These are phyloP conservation scores for Adiantum capillusveneris DNA, from an alignment of 75 land plant genomes.

Conservation along the genomic window DNA sequence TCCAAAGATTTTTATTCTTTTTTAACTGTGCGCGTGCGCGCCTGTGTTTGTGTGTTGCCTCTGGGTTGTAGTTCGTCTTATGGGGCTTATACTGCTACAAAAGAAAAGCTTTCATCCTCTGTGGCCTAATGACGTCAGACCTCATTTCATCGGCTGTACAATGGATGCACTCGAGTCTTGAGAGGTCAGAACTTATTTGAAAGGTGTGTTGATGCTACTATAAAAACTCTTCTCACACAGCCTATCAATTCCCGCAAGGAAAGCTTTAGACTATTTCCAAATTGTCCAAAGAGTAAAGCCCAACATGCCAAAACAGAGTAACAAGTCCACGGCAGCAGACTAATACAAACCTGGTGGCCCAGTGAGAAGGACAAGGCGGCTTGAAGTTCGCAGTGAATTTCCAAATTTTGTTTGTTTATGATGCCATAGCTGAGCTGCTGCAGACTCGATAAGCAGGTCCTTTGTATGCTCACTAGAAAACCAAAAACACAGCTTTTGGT, in stretches of 20 bases:
- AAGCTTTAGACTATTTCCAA: not conserved
- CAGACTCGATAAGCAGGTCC: constrained; percentile 28
- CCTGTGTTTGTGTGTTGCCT: too few relatives aligned
- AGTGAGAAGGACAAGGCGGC: constrained; percentile 21
- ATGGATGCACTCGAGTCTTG: not conserved
- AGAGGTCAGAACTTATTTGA: not conserved
- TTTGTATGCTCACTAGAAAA: constrained; percentile 23
- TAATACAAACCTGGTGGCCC: constrained; percentile 26
- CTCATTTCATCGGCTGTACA: not conserved
- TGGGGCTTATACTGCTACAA: too few relatives aligned
- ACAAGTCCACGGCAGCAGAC: not conserved
- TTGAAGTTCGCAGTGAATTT: constrained; percentile 27
- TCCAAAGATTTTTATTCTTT: too few relatives aligned
- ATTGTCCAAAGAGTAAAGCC: not conserved
- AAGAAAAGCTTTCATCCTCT: too few relatives aligned
- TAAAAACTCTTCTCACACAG: not conserved
- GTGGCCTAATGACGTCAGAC: not conserved
- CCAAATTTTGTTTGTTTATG: constrained; percentile 21
- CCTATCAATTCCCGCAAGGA: too few relatives aligned
- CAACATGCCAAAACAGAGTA: not conserved
- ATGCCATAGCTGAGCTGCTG: constrained; percentile 29
- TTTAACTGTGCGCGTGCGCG: too few relatives aligned
- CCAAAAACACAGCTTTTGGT: too few relatives aligned
- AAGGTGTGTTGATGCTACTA: not conserved
- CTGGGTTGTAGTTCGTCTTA: too few relatives aligned